These are phyloP conservation scores for Angomonas deanei DNA, from an alignment of 208 protist genomes.

Conservation along the genomic window DNA sequence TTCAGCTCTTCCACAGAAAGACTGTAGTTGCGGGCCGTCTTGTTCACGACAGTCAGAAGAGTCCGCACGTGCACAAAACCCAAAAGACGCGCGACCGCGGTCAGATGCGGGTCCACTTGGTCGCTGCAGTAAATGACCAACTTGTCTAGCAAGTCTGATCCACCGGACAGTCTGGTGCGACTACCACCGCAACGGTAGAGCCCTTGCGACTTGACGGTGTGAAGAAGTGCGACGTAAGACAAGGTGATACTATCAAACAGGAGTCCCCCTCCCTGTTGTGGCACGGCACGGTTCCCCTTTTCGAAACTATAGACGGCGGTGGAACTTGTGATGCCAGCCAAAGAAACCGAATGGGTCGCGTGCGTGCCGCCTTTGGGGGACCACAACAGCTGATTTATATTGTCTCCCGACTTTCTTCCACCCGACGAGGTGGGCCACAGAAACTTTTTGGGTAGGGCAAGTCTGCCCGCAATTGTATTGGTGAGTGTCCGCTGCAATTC, in stretches of 20 bases:
- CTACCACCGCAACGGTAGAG: constrained; percentile 25
- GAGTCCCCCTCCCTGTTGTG: constrained; percentile 35
- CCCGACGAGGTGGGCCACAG: no score
- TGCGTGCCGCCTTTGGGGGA: not conserved
- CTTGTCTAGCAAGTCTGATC: not conserved
- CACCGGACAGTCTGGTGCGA: not conserved
- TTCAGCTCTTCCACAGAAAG: constrained; percentile 43
- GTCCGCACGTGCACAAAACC: constrained; percentile 53
- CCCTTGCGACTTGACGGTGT: constrained; percentile 43
- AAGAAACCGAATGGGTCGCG: no score
- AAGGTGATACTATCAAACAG: constrained; percentile 37
- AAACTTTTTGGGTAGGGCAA: not conserved
- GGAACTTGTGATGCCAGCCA: not conserved
- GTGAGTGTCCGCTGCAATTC: not conserved
- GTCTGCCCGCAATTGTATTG: not conserved
- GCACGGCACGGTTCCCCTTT: not conserved
- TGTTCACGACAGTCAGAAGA: constrained; percentile 36
- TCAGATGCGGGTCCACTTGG: constrained; percentile 49
- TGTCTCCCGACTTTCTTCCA: no score
- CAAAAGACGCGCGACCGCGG: constrained; percentile 39
- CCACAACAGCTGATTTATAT: not conserved
- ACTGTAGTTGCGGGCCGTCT: constrained; percentile 26
- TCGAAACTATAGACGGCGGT: not conserved
- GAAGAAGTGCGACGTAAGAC: constrained; percentile 46
- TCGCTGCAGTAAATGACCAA: constrained; percentile 67